Conservation (phyloP, 1,284 basidiomycete species). For the Lignosus rhinocerotis region DNA sequence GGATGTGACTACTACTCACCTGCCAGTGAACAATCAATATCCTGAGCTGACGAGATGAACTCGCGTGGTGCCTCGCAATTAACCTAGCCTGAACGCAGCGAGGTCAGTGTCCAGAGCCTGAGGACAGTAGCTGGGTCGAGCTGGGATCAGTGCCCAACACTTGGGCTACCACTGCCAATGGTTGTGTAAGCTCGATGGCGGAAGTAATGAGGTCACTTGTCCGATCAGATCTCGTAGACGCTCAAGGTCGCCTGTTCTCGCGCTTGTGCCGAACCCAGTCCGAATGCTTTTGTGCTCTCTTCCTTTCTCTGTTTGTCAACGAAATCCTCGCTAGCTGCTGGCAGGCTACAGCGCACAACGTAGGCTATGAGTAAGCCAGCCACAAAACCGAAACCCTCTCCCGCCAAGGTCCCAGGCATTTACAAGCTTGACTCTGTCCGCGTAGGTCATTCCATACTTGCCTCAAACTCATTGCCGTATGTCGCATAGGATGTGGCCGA, state of each 20-base stretch:
- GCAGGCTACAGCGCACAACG: background rate
- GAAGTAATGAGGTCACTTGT: background rate
- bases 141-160: too few relatives aligned
- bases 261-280: background rate
- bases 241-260: background rate
- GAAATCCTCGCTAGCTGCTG: too few relatives aligned
- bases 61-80: too few relatives aligned
- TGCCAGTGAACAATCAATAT: too few relatives aligned
- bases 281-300: too few relatives aligned
- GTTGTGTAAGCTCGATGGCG: background rate
- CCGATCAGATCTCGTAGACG: background rate
- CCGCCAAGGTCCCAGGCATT: slow-evolving; percentile 19
- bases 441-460: slow-evolving; percentile 1
- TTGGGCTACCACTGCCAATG: too few relatives aligned
- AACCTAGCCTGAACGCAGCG: too few relatives aligned
- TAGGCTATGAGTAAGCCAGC: slow-evolving; percentile 17
- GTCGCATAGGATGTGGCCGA: slow-evolving; percentile 87
- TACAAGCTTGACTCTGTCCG: slow-evolving; percentile 22
- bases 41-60: too few relatives aligned
- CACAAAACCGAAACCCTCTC: slow-evolving; percentile 13
- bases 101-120: background rate
- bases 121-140: background rate
- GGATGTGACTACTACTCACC: too few relatives aligned
- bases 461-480: background rate
- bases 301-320: too few relatives aligned